Evolutionary conservation across 179 eudicot species (phyloP).

Genomic region (Beta macrorhiza): DNA sequence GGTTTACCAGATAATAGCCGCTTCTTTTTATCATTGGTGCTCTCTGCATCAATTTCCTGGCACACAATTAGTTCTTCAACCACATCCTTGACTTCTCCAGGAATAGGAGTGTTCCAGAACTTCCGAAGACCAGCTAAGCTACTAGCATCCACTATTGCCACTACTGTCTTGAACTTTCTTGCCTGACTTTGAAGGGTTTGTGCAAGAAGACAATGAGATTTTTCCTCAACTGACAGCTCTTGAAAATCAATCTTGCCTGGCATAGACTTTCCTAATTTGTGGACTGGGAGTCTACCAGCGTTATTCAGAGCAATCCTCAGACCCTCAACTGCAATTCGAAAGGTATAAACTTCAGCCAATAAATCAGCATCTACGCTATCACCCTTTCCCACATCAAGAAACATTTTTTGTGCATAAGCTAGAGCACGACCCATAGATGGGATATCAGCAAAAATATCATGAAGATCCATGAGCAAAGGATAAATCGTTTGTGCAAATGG

Average conservation of each 20-base stretch:
- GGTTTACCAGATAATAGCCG: constrained; percentile 59
- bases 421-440: constrained; percentile 77
- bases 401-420: constrained; percentile 78
- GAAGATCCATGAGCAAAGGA: constrained; percentile 74
- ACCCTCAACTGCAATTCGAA: constrained; percentile 87
- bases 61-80: constrained; percentile 55
- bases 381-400: constrained; percentile 68
- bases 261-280: constrained; percentile 30
- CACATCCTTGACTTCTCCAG: constrained; percentile 49
- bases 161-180: constrained; percentile 61
- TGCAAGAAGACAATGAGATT: constrained; percentile 74
- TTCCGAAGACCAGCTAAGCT: constrained; percentile 72
- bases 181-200: constrained; percentile 76
- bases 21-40: constrained; percentile 42
- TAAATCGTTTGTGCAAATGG: constrained; percentile 68
- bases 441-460: constrained; percentile 63
- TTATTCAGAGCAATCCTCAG: constrained; percentile 73
- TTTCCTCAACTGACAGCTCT: constrained; percentile 67
- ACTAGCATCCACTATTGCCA: constrained; percentile 80
- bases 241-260: constrained; percentile 42
- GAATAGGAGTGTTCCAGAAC: constrained; percentile 68
- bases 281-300: constrained; percentile 60
- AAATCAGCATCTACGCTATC: constrained; percentile 44
- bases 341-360: constrained; percentile 72
- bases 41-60: constrained; percentile 40